Conservation (phyloP, 441 rosid species). For the Biscutella laevigata region DNA sequence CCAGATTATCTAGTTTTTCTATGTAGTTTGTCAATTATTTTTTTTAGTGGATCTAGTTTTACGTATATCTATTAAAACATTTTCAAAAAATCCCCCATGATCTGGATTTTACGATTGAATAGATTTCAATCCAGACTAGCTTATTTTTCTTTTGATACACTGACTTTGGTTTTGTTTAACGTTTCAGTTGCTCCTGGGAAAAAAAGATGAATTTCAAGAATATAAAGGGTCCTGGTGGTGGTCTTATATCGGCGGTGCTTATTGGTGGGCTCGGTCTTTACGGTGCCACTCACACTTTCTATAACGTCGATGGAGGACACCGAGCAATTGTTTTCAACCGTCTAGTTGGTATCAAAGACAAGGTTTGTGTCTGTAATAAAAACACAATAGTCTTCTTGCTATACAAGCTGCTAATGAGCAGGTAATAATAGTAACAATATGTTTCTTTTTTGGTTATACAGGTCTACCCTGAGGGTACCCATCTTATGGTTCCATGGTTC, state of each 20-base stretch:
- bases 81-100: not conserved
- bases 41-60: not conserved
- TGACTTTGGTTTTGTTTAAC: not conserved
- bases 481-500: conserved; percentile 73
- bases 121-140: too few species aligned
- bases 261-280: conserved; percentile 61
- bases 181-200: not conserved
- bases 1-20: not conserved
- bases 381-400: not conserved
- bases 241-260: conserved; percentile 42
- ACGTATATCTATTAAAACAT: not conserved
- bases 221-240: conserved; percentile 52
- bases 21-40: not conserved
- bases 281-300: conserved; percentile 9
- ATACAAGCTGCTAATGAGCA: too few species aligned
- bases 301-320: conserved; percentile 23
- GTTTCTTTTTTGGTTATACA: conserved; percentile 23
- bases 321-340: conserved; percentile 24
- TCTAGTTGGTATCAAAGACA: conserved; percentile 18
- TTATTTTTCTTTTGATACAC: too few species aligned
- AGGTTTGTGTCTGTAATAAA: conserved; percentile 1
- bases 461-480: conserved; percentile 89
- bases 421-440: too few species aligned
- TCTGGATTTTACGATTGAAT: too few species aligned
- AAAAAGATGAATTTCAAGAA: conserved; percentile 46